A percentile compares a stretch with the other conserved stretches of the same genome.
phyloP scores from a whole-genome alignment of 805 yeast species.

The Kluyveromyces starmeri region DNA sequence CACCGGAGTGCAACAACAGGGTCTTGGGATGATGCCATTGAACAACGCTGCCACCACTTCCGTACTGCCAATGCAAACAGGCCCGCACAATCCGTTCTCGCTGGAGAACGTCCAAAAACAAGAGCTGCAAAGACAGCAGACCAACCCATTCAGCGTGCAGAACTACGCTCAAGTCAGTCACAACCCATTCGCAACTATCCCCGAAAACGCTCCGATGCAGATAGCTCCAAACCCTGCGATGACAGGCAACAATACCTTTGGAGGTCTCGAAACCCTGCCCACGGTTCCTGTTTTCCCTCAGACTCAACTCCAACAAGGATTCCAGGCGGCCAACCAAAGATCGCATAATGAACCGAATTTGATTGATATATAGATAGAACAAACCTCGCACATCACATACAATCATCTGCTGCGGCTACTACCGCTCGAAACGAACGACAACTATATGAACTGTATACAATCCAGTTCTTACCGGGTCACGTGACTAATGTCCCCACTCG shows the following conservation, averaged over 20 bases:
- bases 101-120: slow-evolving; percentile 21
- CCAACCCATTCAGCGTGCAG: slow-evolving; percentile 15
- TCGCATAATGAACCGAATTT: slow-evolving; percentile 14
- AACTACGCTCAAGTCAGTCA: slow-evolving; percentile 7
- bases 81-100: slow-evolving; percentile 34
- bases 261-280: slow-evolving; percentile 9
- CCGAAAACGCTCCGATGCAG: slow-evolving; percentile 4
- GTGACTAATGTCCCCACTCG: too few species aligned
- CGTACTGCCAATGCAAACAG: slow-evolving; percentile 19
- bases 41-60: slow-evolving; percentile 2
- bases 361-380: slow-evolving; percentile 22
- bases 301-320: slow-evolving; percentile 7
- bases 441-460: too few species aligned
- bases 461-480: too few species aligned
- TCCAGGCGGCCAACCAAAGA: slow-evolving; percentile 3
- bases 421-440: too few species aligned
- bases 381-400: neutral
- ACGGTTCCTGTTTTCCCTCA: slow-evolving; percentile 11
- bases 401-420: too few species aligned
- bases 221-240: slow-evolving; percentile 1
- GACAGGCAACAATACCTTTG: slow-evolving; percentile 8
- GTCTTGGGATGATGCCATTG: slow-evolving; percentile 1
- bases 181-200: slow-evolving; percentile 2
- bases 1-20: slow-evolving; percentile 6
- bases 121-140: slow-evolving; percentile 11